Percentiles rank a stretch among this genome's conserved stretches.
These are phyloP conservation scores for Aspergillus glaucus DNA, from an alignment of 2,329 filamentous ascomycete genomes.

Conservation along the genomic window DNA sequence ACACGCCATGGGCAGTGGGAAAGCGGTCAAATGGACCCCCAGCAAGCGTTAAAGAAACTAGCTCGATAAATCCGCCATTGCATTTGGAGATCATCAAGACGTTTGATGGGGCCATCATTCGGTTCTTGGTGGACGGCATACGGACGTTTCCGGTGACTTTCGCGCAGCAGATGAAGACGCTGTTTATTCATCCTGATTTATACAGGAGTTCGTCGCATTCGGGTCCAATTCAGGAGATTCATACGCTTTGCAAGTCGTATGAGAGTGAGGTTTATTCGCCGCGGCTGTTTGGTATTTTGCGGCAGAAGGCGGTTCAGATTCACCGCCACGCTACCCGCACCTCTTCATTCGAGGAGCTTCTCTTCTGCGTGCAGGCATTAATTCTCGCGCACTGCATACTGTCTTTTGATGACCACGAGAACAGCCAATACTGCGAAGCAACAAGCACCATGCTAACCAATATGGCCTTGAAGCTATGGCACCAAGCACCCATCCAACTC, in stretches of 20 bases:
- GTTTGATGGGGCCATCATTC: conserved; percentile 13
- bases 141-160: conserved; percentile 12
- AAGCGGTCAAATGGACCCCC: background rate
- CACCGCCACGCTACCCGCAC: conserved; percentile 7
- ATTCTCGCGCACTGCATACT: conserved; percentile 21
- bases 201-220: conserved; percentile 7
- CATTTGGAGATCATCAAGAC: conserved; percentile 19
- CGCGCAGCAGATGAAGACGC: conserved; percentile 12
- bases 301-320: conserved; percentile 9
- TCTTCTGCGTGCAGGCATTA: conserved; percentile 19
- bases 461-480: conserved; percentile 18
- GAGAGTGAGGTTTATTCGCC: conserved; percentile 2
- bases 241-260: conserved; percentile 15
- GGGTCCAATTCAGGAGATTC: conserved; percentile 11
- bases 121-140: conserved; percentile 16
- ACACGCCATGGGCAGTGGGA: conserved; percentile 12
- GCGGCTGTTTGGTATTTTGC: conserved; percentile 1
- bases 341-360: conserved; percentile 17
- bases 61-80: conserved; percentile 7
- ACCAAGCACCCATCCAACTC: conserved; percentile 19
- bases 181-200: conserved; percentile 21
- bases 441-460: conserved; percentile 11
- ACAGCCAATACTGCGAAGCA: conserved; percentile 9
- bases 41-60: background rate
- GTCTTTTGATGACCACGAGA: conserved; percentile 8